phyloP scores from a whole-genome alignment of 2,329 filamentous ascomycete species.

The Arthrinium phaeospermum region DNA sequence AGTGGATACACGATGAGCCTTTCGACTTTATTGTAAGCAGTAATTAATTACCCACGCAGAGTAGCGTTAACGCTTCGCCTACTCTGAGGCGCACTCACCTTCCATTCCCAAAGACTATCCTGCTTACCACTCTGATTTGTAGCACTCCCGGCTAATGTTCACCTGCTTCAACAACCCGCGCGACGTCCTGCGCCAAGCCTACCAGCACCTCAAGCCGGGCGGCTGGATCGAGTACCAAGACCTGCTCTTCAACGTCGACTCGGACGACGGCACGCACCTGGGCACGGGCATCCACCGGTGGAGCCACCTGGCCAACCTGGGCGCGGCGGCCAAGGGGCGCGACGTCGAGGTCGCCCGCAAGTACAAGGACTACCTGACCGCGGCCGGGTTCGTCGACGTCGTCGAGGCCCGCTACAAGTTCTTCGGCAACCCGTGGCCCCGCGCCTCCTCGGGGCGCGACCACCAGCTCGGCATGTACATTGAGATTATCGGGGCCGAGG shows the following conservation, averaged over 20 bases:
- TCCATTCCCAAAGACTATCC: no score
- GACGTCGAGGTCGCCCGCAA: constrained; percentile 21
- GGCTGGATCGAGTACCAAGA: constrained; percentile 24
- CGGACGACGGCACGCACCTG: constrained; percentile 17
- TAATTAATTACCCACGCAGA: no score
- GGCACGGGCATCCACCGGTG: constrained; percentile 19
- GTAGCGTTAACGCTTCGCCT: no score
- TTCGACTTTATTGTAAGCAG: constrained; percentile 20
- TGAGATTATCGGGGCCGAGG: constrained; percentile 4
- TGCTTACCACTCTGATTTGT: not conserved
- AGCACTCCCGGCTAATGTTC: constrained; percentile 20
- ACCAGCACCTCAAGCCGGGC: constrained; percentile 18
- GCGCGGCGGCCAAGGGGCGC: constrained; percentile 17
- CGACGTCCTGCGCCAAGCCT: constrained; percentile 6
- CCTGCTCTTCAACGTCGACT: constrained; percentile 15
- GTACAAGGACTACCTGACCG: constrained; percentile 20
- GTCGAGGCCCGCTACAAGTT: constrained; percentile 14
- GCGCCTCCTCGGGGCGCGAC: not conserved
- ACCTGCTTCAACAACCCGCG: constrained; percentile 19
- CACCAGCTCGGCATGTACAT: not conserved
- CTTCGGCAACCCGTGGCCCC: constrained; percentile 19
- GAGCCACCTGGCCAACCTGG: constrained; percentile 5
- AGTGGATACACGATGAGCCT: constrained; percentile 5
- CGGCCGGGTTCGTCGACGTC: constrained; percentile 21
- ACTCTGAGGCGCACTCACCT: no score